Evolutionary conservation across 108 stramenopile genomes (phyloP), one percentile per base, ranked within the genome.

Genomic region (Chaetoceros muelleri): DNA sequence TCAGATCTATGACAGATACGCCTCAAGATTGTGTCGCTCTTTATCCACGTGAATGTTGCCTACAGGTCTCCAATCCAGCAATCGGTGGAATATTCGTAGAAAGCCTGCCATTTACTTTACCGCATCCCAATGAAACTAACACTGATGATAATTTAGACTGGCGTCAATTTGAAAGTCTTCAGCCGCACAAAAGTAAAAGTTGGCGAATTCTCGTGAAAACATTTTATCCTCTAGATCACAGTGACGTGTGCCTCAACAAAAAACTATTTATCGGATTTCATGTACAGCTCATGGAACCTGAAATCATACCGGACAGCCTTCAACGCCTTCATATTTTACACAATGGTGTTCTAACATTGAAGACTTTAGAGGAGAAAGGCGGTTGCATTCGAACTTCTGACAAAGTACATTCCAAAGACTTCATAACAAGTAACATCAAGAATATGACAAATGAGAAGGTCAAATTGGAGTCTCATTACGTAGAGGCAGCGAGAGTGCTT

Each of bases 51-150:
- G 47, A 56, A 24, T 73, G 71, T 51, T 28, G 60, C 8, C 45
- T 85, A 3, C 80, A 85, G 54, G 72, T 77, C 53, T 65, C 75
- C 2, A 67, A 23, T 26, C 58, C 63, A 3, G 24, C 75, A 17
- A 62, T 69, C 21, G 80, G 80, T 26, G 83, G 78, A 22, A 66
- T 69, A 30, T 85, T 81, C 56, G 70, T 85, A 20, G 70, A 81
- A 57, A 63, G 74, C 44, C 46, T 34, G 2, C 50, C 55, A 28
- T 60, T 76, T 48, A 46, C 28, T 0, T 28, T 75, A 13, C 34
- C 61, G 21, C 7, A 22, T 28, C 52, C 53, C 3, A 2, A 47
- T 20, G 10, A 48, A 16, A 31, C 3, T n/a, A 2, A 52, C 24
- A 21, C 29, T 34, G 44, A 34, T 20, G 50, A 24, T 40, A 52